Evolutionary conservation across 345 rosid genomes (phyloP).

Genomic region (Eucalyptus grandis): DNA sequence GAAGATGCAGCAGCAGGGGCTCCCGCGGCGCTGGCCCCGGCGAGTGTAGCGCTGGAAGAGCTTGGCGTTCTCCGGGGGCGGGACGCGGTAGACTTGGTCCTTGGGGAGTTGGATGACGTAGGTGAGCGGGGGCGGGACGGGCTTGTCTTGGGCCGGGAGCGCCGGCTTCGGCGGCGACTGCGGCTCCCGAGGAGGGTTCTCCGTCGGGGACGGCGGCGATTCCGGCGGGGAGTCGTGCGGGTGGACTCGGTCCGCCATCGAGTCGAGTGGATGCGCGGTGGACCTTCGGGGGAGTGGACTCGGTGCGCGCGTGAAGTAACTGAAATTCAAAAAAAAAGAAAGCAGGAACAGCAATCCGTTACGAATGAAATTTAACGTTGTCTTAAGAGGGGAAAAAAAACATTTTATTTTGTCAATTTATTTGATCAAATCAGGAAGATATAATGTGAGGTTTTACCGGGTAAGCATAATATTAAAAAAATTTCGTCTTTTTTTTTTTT

Average conservation of each 20-base stretch:
- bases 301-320: background rate
- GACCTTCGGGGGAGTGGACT: background rate
- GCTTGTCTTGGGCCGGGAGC: conserved; percentile 6
- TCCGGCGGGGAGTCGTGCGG: conserved; percentile 5
- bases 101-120: conserved; percentile 85
- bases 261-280: background rate
- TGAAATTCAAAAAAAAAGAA: accelerated
- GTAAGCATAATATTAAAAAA: background rate
- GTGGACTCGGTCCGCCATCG: conserved; percentile 20
- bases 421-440: background rate
- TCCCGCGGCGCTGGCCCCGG: conserved; percentile 12
- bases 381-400: accelerated
- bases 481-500: background rate
- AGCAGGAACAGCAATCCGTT: background rate
- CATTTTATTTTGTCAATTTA: background rate
- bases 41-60: conserved; percentile 46
- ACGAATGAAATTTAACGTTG: background rate
- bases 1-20: conserved; percentile 41
- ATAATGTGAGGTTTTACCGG: background rate
- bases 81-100: conserved; percentile 80
- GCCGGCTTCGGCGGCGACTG: background rate
- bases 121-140: conserved; percentile 37
- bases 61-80: conserved; percentile 71
- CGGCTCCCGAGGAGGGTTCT: background rate
- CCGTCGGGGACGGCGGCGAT: background rate